A percentile compares a stretch with the other conserved stretches of the same genome.
phyloP scores from a whole-genome alignment of 1,284 basidiomycete species.

The Malassezia equina region DNA sequence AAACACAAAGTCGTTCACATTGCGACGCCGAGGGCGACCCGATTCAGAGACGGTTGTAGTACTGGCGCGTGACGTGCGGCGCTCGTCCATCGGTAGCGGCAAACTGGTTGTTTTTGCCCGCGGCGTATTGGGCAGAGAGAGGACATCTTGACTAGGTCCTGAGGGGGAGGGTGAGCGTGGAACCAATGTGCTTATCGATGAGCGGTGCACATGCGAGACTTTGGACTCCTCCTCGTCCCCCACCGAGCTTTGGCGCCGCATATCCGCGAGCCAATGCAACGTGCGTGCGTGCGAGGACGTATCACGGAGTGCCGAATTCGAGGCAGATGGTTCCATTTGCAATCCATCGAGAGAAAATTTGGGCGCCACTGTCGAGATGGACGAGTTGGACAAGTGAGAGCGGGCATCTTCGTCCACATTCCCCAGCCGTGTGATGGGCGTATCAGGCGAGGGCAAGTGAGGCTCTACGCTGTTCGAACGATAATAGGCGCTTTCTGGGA shows the following conservation, averaged over 20 bases:
- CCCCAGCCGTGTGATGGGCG: background rate
- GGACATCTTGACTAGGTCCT: background rate
- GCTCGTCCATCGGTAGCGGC: background rate
- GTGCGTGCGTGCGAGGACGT: background rate
- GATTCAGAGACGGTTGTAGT: background rate
- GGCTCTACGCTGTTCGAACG: background rate
- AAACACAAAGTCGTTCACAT: conserved; percentile 41
- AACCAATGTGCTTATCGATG: conserved; percentile 5
- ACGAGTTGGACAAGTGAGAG: background rate
- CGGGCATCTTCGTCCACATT: conserved; percentile 6
- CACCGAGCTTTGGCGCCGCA: background rate
- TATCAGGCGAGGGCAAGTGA: background rate
- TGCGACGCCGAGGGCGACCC: conserved; percentile 15
- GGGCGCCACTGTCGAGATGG: background rate
- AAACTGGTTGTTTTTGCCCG: background rate
- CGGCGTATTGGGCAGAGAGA: background rate
- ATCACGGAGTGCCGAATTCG: background rate
- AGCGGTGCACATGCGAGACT: background rate
- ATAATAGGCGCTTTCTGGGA: background rate
- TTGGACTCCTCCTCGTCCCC: background rate
- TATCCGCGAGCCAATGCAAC: conserved; percentile 1
- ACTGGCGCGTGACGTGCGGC: background rate
- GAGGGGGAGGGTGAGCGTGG: conserved; percentile 9
- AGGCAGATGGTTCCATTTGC: background rate
- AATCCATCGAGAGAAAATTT: background rate